Evolutionary conservation across 306 rosid genomes (phyloP), one percentile per base, ranked within the genome.

Genomic region (Canavalia gladiata): DNA sequence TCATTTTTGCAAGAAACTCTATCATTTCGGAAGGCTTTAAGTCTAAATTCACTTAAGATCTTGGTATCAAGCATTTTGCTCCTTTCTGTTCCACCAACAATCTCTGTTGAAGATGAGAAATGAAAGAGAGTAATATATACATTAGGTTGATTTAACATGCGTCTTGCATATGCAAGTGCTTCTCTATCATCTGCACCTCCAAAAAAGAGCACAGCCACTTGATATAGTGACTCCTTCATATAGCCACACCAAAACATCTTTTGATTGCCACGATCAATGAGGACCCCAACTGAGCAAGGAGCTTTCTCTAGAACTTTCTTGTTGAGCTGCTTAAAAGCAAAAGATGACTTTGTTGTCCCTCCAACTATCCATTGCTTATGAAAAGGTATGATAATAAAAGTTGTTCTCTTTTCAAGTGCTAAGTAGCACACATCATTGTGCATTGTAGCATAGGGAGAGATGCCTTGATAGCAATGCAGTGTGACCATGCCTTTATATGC

Each of bases 221-320:
- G 68, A 76, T 73, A 86, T 12, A 42, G 28, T 3, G 81, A 70
- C 12, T 49, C 85, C 35, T 28, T 68, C 41, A 8, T 68, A 30
- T 45, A 64, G 4, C 63, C 82, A 49, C 57, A 74, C 84, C 83
- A 78, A 42, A 84, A 84, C 13, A 45, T 78, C 58, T 64, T 73
- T 42, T 74, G 87, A 42, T 57, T 82, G 9, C 94, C 92, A 4
- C 87, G 89, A 68, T 94, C 94, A 1, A 92, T 68, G 0, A 94
- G 92, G 63, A 92, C 80, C 0, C 97, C 97, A 37, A 94, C 92
- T 0, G 97, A 88, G 80, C 98, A 94, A 60, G 98, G 97, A 31
- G 98, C 91, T 76, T 87, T 88, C n/a, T 87, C 94, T 8, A 89
- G 91, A n/a, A 90, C 91, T 29, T 84, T 89, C 50, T 80, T 81